Evolutionary conservation across 148 eudicot species (phyloP).

Genomic region (Silene uniflora): DNA sequence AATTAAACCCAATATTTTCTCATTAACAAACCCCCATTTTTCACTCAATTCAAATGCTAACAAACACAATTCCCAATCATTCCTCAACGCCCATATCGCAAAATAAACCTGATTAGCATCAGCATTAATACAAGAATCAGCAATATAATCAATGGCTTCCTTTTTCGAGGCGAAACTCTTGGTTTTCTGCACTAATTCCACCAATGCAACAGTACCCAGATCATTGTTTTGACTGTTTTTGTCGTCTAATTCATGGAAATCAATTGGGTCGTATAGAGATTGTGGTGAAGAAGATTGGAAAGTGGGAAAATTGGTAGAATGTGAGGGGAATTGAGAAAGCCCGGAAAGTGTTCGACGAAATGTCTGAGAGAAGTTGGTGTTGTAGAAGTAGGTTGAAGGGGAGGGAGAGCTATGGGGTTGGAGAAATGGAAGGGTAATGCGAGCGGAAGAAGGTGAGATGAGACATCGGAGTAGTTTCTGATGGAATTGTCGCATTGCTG

Average conservation of each 20-base stretch:
- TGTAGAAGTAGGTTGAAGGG: neutral
- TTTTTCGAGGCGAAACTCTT: conserved; percentile 36
- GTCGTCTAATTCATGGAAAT: conserved; percentile 24
- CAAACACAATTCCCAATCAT: conserved; percentile 67
- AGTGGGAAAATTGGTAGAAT: conserved; percentile 16
- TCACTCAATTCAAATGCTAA: conserved; percentile 59
- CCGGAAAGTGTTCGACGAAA: conserved; percentile 55
- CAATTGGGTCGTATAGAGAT: conserved; percentile 22
- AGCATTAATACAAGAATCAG: conserved; percentile 32
- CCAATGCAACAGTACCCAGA: conserved; percentile 30
- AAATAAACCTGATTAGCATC: conserved; percentile 37
- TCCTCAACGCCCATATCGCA: conserved; percentile 56
- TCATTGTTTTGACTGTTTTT: conserved; percentile 13
- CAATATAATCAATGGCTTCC: conserved; percentile 55
- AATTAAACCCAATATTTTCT: conserved; percentile 53
- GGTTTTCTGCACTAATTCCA: conserved; percentile 32
- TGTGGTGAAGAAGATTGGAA: conserved; percentile 21
- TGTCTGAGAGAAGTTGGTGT: conserved; percentile 36
- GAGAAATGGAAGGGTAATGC: neutral
- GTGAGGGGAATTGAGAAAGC: conserved; percentile 12
- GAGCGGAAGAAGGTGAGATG: conserved; percentile 7
- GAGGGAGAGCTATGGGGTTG: neutral
- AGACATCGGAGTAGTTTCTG: conserved; percentile 6
- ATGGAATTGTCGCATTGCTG: conserved; percentile 10
- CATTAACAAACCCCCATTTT: conserved; percentile 46